Evolutionary conservation across 202 grass and related monocot species (phyloP).

Genomic region (Brachypodium distachyon): DNA sequence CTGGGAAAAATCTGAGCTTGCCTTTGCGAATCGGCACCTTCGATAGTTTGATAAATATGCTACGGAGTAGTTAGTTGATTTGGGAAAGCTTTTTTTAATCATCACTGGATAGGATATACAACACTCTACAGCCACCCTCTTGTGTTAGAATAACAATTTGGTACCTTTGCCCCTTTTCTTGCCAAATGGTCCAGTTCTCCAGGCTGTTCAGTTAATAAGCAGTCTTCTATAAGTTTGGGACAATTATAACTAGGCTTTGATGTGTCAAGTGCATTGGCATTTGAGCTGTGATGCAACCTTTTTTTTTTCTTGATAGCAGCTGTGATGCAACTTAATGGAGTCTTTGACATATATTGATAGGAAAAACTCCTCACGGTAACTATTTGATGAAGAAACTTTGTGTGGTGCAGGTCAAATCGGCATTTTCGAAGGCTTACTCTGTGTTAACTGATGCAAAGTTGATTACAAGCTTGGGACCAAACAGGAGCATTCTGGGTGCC

Average conservation of each 20-base stretch:
- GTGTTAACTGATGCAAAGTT: conserved; percentile 64
- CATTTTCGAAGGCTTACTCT: conserved; percentile 82
- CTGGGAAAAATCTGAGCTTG: background rate
- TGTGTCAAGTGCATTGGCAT: background rate
- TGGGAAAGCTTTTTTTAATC: conserved; percentile 7
- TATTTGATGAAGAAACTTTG: background rate
- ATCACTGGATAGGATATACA: background rate
- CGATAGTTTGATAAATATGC: background rate
- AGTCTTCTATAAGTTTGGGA: background rate
- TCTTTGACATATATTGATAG: background rate
- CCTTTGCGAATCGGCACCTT: background rate
- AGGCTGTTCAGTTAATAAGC: background rate
- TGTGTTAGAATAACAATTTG: background rate
- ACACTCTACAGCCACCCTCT: background rate
- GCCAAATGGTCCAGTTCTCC: background rate
- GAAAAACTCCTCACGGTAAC: background rate
- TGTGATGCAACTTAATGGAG: background rate
- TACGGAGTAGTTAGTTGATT: background rate
- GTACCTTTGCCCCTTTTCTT: background rate
- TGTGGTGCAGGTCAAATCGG: conserved; percentile 74
- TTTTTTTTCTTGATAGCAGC: too few species aligned
- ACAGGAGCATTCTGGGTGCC: conserved; percentile 75
- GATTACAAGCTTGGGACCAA: conserved; percentile 53
- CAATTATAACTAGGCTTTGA: background rate
- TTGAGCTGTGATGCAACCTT: background rate